Evolutionary conservation across 2,329 filamentous ascomycete genomes (phyloP).

Genomic region (Leptographium procerum): DNA sequence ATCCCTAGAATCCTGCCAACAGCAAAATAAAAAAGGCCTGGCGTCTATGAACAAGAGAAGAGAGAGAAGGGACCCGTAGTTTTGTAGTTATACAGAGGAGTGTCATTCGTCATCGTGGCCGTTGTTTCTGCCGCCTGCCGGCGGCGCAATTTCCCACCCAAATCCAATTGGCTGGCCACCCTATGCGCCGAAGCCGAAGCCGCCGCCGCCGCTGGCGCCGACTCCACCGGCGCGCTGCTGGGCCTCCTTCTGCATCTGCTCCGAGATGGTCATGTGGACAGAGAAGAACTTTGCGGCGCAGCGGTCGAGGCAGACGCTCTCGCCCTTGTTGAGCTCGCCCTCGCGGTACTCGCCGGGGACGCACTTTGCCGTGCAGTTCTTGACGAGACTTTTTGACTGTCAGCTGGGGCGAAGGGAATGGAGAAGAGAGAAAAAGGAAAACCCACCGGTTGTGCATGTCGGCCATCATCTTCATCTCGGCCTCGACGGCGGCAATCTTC

Average conservation of each 20-base stretch:
- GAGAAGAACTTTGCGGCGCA: slow-evolving; percentile 98
- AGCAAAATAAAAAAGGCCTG: neutral
- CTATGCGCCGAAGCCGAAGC: slow-evolving; percentile 20
- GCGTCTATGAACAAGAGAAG: neutral
- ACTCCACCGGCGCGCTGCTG: slow-evolving; percentile 49
- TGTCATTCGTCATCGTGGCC: neutral
- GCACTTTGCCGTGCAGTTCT: slow-evolving; percentile 89
- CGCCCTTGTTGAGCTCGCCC: slow-evolving; percentile 95
- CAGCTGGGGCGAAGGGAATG: neutral
- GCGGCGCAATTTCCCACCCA: too few relatives aligned
- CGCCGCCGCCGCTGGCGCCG: slow-evolving; percentile 35
- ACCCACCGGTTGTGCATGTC: slow-evolving; percentile 95
- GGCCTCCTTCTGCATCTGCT: slow-evolving; percentile 88
- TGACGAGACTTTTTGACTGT: slow-evolving; percentile 51
- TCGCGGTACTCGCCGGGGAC: slow-evolving; percentile 88
- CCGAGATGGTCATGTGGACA: slow-evolving; percentile 92
- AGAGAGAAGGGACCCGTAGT: neutral
- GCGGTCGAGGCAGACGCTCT: slow-evolving; percentile 94
- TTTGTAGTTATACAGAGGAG: neutral
- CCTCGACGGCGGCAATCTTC: slow-evolving; percentile 93
- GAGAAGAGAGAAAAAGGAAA: neutral
- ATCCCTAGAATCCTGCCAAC: neutral
- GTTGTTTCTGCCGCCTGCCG: too few relatives aligned
- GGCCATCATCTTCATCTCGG: slow-evolving; percentile 87
- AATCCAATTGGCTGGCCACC: too few relatives aligned